Base-by-base conservation (phyloP, 2,329 filamentous ascomycete genomes). In the Fusarium musae region DNA sequence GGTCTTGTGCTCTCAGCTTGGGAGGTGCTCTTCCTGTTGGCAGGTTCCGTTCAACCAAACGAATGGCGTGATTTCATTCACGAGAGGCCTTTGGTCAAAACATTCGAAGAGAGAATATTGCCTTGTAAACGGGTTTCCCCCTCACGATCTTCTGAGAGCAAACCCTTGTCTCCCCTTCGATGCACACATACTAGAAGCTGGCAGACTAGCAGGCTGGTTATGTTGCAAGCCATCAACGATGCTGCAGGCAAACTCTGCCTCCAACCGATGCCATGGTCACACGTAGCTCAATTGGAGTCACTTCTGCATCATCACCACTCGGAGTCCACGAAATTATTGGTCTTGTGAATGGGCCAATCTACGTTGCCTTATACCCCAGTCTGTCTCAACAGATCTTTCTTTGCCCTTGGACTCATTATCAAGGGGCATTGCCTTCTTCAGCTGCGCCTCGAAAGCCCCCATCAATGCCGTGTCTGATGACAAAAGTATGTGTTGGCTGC, bases 231-330 rank as follows among this genome's bases (percentile, higher is more conserved):
- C 60, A 64, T 64, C 54, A 69, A 66, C 66, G 56, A 62, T 52
- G 57, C 63, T 76, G 75, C 71, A 46, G 63, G 72, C 60, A 66
- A 66, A 49, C 32, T 67, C 71, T 76, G 66, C 70, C 58, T 68
- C 65, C 70, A 75, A 62, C 74, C 74, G 75, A 52, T 77, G 52
- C 62, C 62, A 70, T 75, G 46, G 72, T 62, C 66, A 75, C 75
- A 77, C 75, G 75, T 77, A 78, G 66, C 69, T 61, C 66, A 61
- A 59, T 60, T 50, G 46, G 16, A 6, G 69, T 46, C 56, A 36
- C 34, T 40, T 57, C 50, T 57, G 39, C 56, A 61, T 70, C 59
- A 69, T 49, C 61, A 65, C 69, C 60, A 68, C 63, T 66, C 34
- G 36, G 58, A 59, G 53, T 47, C 63, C 59, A 60, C 62, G 50